Evolutionary conservation across 257 asterid genomes (phyloP).

Genomic region (Primulina tabacum): DNA sequence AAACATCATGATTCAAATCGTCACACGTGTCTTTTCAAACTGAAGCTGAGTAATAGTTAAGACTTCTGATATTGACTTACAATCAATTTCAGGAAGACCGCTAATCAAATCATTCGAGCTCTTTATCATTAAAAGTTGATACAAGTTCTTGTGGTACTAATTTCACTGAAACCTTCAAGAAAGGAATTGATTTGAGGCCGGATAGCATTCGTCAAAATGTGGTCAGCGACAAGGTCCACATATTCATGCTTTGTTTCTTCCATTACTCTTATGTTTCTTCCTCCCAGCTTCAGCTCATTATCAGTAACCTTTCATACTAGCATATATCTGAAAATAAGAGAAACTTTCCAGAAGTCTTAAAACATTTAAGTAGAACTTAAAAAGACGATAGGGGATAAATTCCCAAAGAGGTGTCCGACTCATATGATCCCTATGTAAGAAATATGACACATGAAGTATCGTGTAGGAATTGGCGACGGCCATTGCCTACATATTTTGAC

Average conservation of each 20-base stretch:
- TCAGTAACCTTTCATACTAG: slow-evolving; percentile 68
- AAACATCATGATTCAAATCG: not conserved
- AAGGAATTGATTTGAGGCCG: slow-evolving; percentile 95
- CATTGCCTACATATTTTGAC: too few relatives aligned
- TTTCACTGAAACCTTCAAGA: slow-evolving; percentile 85
- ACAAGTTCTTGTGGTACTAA: slow-evolving; percentile 82
- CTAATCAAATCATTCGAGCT: slow-evolving; percentile 86
- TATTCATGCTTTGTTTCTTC: slow-evolving; percentile 98
- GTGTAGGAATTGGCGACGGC: too few relatives aligned
- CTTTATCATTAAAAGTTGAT: slow-evolving; percentile 87
- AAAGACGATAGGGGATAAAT: not conserved
- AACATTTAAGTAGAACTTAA: too few relatives aligned
- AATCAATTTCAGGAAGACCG: slow-evolving; percentile 95
- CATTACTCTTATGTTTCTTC: slow-evolving; percentile 87
- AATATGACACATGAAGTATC: too few relatives aligned
- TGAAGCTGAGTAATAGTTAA: not conserved
- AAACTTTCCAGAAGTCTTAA: not conserved
- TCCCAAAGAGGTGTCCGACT: slow-evolving; percentile 5
- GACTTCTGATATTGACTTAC: slow-evolving; percentile 44
- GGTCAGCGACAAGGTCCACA: slow-evolving; percentile 98
- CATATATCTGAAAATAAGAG: slow-evolving; percentile 16
- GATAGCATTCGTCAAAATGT: slow-evolving; percentile 89
- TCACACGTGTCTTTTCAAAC: not conserved
- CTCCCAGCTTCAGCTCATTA: slow-evolving; percentile 97
- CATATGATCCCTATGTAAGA: slow-evolving; percentile 16